Evolutionary conservation across 345 rosid genomes (phyloP), one percentile per base, ranked within the genome.

Genomic region (Moringa oleifera): DNA sequence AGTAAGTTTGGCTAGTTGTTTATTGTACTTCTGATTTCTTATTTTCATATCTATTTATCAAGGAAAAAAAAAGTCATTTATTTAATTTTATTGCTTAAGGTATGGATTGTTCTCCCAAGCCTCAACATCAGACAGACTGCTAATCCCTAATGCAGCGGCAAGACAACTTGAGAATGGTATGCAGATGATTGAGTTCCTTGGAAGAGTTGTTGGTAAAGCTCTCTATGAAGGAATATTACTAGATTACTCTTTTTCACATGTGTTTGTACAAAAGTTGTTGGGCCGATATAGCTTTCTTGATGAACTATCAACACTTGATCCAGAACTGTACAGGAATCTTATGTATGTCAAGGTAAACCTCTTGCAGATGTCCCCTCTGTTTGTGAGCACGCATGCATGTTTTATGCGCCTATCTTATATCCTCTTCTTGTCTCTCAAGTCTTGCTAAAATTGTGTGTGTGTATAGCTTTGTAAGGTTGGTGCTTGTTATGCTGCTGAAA

Each of bases 281-380:
- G 98, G 98, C 28, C 85, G 96, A 60, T 93, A 93, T 77, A 90
- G 97, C 83, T 93, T 93, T 80, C 87, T 90, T 66, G 97, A 90
- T 79, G 98, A 93, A 73, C 83, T 93, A 61, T 93, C 98, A 61
- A 82, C 96, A 55, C 90, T 93, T 71, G 98, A 93, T 86, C 94
- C 94, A 49, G 97, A 90, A 79, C 81, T 90, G 56, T 93, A 90
- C 75, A 77, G 90, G 72, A 93, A 82, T 71, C 92, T 90, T 61
- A 80, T 90, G 92, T 93, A 86, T 83, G 79, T 90, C 83, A 90
- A 93, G 97, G 98, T 90, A 90, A 83, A 78, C 59, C 62, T 58
- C 53, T 12, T 36, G 60, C 36, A 55, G 33, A 59, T 45, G 52
- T n/a, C 17, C 36, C 22, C 54, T 20, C 63, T 61, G 64, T 52